phyloP scores from a whole-genome alignment of 768 basidiomycete species.

The Xerocomellus chrysenteron region DNA sequence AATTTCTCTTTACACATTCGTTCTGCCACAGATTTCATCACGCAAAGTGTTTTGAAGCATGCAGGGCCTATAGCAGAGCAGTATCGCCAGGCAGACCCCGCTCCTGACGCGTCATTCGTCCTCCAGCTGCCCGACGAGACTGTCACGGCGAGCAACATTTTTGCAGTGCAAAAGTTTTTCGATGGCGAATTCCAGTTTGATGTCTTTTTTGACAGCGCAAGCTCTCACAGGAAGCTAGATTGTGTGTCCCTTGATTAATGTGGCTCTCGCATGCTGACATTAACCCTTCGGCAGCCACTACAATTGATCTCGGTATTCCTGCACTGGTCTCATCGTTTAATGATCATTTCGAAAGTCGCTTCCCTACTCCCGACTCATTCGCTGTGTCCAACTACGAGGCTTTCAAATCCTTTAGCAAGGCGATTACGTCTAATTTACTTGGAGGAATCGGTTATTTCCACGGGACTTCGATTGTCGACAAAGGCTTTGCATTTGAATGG shows the following conservation, averaged over 20 bases:
- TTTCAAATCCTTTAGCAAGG: constrained; percentile 76
- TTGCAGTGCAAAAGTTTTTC: constrained; percentile 82
- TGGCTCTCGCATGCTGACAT: constrained; percentile 2
- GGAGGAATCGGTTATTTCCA: constrained; percentile 97
- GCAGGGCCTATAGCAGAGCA: constrained; percentile 54
- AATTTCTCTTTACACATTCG: neutral
- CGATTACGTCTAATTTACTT: constrained; percentile 85
- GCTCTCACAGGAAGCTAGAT: constrained; percentile 59
- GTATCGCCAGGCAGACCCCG: constrained; percentile 45
- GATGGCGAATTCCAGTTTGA: constrained; percentile 89
- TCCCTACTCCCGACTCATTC: constrained; percentile 66
- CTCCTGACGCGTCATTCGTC: constrained; percentile 80
- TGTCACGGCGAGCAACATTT: constrained; percentile 73
- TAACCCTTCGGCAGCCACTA: constrained; percentile 43
- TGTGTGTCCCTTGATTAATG: constrained; percentile 43
- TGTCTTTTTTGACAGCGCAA: constrained; percentile 80
- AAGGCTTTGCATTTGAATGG: constrained; percentile 86
- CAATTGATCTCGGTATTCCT: constrained; percentile 68
- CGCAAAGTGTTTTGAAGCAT: constrained; percentile 56
- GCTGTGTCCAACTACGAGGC: constrained; percentile 44
- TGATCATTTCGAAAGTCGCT: constrained; percentile 62
- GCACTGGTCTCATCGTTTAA: constrained; percentile 61
- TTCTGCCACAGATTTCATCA: constrained; percentile 52
- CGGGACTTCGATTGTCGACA: constrained; percentile 84
- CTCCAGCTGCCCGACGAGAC: constrained; percentile 76